These are phyloP conservation scores for Parastagonospora nodorum DNA, from an alignment of 2,329 filamentous ascomycete genomes.

Conservation along the genomic window DNA sequence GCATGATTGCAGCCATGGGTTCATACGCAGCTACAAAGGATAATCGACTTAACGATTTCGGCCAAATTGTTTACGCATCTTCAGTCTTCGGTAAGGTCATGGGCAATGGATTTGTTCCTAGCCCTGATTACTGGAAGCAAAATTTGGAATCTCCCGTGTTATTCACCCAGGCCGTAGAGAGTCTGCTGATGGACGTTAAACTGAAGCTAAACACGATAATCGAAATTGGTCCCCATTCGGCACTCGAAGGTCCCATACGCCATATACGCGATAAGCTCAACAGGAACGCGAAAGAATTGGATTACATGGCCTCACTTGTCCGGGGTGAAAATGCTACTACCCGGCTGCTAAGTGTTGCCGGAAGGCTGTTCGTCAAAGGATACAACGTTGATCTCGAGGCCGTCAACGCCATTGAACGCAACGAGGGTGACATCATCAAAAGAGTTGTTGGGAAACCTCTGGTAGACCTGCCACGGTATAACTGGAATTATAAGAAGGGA, in stretches of 20 bases:
- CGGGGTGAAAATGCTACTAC: no score
- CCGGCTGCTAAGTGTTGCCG: neutral
- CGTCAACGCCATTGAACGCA: slow-evolving; percentile 17
- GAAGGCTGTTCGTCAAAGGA: slow-evolving; percentile 17
- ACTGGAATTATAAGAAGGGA: slow-evolving; percentile 18
- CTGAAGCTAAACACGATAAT: slow-evolving; percentile 2
- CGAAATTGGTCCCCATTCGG: slow-evolving; percentile 15
- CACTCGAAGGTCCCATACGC: slow-evolving; percentile 8
- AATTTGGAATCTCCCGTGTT: slow-evolving; percentile 18
- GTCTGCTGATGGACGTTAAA: neutral
- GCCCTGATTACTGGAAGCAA: slow-evolving; percentile 11
- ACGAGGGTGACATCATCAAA: neutral
- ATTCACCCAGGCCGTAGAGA: slow-evolving; percentile 2
- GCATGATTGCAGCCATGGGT: neutral
- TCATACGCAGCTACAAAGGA: neutral
- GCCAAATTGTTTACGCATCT: no score
- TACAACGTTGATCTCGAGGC: no score
- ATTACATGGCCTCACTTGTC: no score
- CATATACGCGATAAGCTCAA: slow-evolving; percentile 6
- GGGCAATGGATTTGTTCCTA: neutral
- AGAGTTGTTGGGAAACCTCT: slow-evolving; percentile 2
- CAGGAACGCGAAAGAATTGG: slow-evolving; percentile 1
- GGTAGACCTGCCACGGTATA: slow-evolving; percentile 22
- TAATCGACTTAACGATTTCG: no score
- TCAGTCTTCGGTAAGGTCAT: slow-evolving; percentile 4